Conservation (phyloP, 176 grass and related monocot species). For the Triticum timopheevii region DNA sequence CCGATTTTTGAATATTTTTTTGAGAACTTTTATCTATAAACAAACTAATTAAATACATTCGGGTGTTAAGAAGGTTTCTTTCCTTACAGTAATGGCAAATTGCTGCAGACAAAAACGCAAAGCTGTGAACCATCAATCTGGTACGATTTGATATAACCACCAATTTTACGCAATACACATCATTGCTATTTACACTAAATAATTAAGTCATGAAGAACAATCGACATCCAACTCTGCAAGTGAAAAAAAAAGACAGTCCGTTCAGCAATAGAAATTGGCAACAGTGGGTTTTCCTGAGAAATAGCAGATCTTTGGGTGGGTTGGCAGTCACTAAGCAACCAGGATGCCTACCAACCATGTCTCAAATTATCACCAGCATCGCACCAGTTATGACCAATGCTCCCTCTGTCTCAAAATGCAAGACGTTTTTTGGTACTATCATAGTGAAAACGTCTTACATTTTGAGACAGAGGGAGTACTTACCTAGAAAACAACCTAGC, state of each 20-base stretch:
- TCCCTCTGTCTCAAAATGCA: no score
- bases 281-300: not conserved
- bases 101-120: not conserved
- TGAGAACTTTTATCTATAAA: not conserved
- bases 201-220: not conserved
- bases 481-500: not conserved
- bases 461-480: no score
- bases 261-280: not conserved
- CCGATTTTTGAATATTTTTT: not conserved
- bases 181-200: not conserved
- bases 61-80: not conserved
- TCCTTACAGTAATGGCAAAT: not conserved
- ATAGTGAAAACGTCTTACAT: no score
- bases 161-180: not conserved
- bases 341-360: not conserved
- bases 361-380: not conserved
- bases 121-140: not conserved
- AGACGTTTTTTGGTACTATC: no score
- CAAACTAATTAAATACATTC: not conserved
- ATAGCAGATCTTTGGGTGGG: not conserved
- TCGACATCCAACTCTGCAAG: not conserved
- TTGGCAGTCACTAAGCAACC: not conserved
- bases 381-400: not conserved
- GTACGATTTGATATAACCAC: not conserved
- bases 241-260: not conserved